These are phyloP conservation scores for Chaetomidium leptoderma DNA, from an alignment of 495 filamentous ascomycete genomes.

Conservation along the genomic window DNA sequence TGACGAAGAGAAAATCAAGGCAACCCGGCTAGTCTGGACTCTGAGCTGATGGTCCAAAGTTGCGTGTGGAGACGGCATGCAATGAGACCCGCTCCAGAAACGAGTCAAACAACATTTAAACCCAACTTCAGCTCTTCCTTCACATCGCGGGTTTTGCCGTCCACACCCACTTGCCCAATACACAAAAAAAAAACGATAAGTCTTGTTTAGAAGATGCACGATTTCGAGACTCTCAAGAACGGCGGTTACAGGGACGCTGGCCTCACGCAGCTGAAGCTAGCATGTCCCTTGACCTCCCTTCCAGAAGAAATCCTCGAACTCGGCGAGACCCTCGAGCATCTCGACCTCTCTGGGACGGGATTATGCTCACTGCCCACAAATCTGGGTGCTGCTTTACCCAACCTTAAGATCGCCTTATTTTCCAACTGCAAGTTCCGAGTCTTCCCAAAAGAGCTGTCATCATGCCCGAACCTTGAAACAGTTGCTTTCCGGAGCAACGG, in stretches of 20 bases:
- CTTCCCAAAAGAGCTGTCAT: constrained; percentile 39
- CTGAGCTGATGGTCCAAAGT: too few species aligned
- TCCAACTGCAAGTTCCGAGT: constrained; percentile 43
- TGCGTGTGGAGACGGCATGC: too few species aligned
- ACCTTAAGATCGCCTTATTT: constrained; percentile 43
- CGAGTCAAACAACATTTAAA: too few species aligned
- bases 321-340: constrained; percentile 38
- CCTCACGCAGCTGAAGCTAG: constrained; percentile 37
- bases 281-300: constrained; percentile 33
- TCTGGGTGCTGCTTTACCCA: constrained; percentile 35
- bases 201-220: constrained; percentile 29
- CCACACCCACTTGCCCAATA: too few species aligned
- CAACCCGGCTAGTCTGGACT: too few species aligned
- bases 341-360: constrained; percentile 45
- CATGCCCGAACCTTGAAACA: constrained; percentile 43
- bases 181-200: too few species aligned
- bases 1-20: too few species aligned
- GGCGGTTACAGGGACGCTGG: constrained; percentile 29
- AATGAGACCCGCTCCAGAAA: too few species aligned
- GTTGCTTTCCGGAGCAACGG: constrained; percentile 44
- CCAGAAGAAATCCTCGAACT: constrained; percentile 40
- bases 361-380: constrained; percentile 38
- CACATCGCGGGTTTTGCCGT: background rate
- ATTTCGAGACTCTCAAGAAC: constrained; percentile 25
- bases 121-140: background rate